Evolutionary conservation across 2,329 filamentous ascomycete genomes (phyloP).

Genomic region (Aureobasidium lini): DNA sequence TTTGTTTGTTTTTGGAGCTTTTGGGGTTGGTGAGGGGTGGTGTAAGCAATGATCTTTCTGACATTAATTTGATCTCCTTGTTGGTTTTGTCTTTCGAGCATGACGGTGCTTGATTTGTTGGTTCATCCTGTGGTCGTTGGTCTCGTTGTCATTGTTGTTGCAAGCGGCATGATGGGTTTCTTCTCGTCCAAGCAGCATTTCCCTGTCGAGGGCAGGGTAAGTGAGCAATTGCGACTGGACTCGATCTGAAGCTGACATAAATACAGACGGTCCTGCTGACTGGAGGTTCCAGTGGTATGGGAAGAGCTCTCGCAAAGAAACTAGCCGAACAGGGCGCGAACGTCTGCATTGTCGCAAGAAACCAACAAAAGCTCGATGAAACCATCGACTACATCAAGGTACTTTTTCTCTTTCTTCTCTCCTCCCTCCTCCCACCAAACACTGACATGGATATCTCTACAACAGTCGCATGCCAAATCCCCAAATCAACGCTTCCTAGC

Average conservation of each 20-base stretch:
- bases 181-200: slow-evolving; percentile 67
- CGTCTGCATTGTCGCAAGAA: slow-evolving; percentile 77
- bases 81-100: neutral
- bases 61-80: too few species aligned
- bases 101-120: neutral
- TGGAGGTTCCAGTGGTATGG: slow-evolving; percentile 89
- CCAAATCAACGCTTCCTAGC: slow-evolving; percentile 66
- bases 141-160: slow-evolving; percentile 23
- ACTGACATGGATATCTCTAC: neutral
- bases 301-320: slow-evolving; percentile 63
- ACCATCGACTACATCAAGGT: slow-evolving; percentile 62
- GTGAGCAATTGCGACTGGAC: neutral
- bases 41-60: too few species aligned
- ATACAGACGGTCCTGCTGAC: slow-evolving; percentile 77
- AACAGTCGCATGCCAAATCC: neutral
- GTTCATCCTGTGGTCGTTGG: neutral
- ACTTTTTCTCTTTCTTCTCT: slow-evolving; percentile 17
- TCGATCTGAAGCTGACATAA: slow-evolving; percentile 6
- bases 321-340: slow-evolving; percentile 79
- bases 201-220: slow-evolving; percentile 74
- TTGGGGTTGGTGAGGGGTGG: neutral
- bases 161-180: slow-evolving; percentile 55
- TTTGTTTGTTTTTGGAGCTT: neutral
- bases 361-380: slow-evolving; percentile 62
- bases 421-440: neutral